phyloP scores from a whole-genome alignment of 2,329 filamentous ascomycete genomes.

The Colletotrichum aenigma region DNA sequence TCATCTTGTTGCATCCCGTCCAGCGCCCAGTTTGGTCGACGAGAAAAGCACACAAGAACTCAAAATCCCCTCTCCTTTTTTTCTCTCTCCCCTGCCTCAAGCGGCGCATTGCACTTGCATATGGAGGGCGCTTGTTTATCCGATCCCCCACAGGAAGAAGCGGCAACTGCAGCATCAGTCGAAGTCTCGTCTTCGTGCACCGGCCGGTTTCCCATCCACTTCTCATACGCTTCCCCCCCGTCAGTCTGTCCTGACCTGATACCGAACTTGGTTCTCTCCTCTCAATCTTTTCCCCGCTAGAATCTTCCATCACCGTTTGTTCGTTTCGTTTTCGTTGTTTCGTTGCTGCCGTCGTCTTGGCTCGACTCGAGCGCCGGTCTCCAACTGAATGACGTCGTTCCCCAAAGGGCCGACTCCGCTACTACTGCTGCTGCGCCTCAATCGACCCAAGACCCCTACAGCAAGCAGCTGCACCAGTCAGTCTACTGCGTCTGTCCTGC shows the following conservation, averaged over 20 bases:
- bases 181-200: neutral
- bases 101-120: neutral
- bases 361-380: neutral
- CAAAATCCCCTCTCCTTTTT: neutral
- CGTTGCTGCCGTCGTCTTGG: neutral
- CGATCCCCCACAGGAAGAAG: neutral
- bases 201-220: neutral
- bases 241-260: neutral
- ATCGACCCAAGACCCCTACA: slow-evolving; percentile 4
- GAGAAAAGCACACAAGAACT: neutral
- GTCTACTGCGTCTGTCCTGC: neutral
- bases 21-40: neutral
- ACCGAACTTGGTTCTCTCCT: neutral
- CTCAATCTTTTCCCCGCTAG: neutral
- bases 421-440: slow-evolving; percentile 19
- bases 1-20: neutral
- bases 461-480: neutral
- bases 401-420: slow-evolving; percentile 18
- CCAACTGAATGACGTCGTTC: slow-evolving; percentile 14
- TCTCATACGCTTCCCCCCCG: neutral
- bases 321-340: neutral
- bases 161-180: neutral
- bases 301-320: neutral
- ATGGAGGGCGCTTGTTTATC: neutral
- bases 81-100: neutral